These are phyloP conservation scores for Kernera saxatilis DNA, from an alignment of 345 rosid genomes.

Conservation along the genomic window DNA sequence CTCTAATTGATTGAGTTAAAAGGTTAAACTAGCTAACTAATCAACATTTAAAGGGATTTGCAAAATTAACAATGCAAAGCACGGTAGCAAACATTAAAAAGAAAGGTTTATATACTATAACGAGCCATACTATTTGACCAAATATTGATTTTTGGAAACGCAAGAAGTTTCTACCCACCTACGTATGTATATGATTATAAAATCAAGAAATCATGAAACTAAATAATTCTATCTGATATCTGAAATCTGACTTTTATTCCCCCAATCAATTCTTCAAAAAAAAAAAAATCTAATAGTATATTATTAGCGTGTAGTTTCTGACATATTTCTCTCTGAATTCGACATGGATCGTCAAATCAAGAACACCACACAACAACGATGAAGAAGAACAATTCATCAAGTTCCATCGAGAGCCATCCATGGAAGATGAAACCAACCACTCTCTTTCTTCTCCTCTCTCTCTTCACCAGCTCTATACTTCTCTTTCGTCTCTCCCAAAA, in stretches of 20 bases:
- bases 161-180: conserved; percentile 1
- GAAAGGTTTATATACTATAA: not conserved
- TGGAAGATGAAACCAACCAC: conserved; percentile 3
- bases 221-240: not conserved
- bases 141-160: not conserved
- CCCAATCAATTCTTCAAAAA: no score
- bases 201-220: not conserved
- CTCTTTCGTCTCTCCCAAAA: conserved; percentile 15
- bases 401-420: not conserved
- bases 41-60: not conserved
- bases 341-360: conserved; percentile 18
- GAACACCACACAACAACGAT: not conserved
- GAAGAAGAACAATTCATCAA: not conserved
- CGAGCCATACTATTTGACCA: not conserved
- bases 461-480: conserved; percentile 11
- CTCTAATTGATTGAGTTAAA: not conserved
- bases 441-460: conserved; percentile 22
- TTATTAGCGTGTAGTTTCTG: not conserved
- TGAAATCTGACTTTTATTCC: not conserved
- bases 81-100: not conserved
- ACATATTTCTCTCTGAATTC: not conserved
- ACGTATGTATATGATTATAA: not conserved
- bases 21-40: not conserved
- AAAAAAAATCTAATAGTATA: not conserved
- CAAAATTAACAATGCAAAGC: not conserved